phyloP scores from a whole-genome alignment of 192 early-diverging fungal species.

The Kappamyces sp. region DNA sequence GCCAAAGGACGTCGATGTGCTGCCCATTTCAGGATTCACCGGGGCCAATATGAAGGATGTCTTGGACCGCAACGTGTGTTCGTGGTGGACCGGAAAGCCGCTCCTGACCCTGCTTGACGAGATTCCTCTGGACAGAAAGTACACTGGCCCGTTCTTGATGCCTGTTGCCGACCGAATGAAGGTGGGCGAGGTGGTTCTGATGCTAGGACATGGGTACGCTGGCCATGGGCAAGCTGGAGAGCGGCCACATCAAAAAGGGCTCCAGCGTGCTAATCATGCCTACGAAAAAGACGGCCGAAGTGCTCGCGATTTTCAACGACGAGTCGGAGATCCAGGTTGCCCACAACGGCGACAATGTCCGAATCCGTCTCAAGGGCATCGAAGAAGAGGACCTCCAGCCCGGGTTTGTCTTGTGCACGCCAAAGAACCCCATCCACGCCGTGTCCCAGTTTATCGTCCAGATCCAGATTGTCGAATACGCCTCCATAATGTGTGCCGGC shows the following conservation, averaged over 20 bases:
- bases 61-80: conserved; percentile 49
- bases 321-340: conserved; percentile 69
- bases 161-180: conserved; percentile 94
- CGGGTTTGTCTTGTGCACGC: conserved; percentile 83
- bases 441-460: conserved; percentile 79
- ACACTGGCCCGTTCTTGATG: conserved; percentile 84
- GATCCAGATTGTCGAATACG: conserved; percentile 84
- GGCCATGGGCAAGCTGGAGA: conserved; percentile 93
- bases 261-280: conserved; percentile 88
- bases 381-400: conserved; percentile 88
- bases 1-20: conserved; percentile 78
- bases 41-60: conserved; percentile 95
- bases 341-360: conserved; percentile 88
- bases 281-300: conserved; percentile 72
- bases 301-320: conserved; percentile 78
- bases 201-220: conserved; percentile 91
- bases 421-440: conserved; percentile 71
- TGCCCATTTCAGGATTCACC: conserved; percentile 95
- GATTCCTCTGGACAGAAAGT: conserved; percentile 80
- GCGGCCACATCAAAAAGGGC: conserved; percentile 83
- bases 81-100: conserved; percentile 77
- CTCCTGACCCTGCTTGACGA: conserved; percentile 82
- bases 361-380: conserved; percentile 78
- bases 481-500: conserved; percentile 94
- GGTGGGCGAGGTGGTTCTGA: conserved; percentile 20